phyloP scores from a whole-genome alignment of 768 basidiomycete genomes.

The Rhodotorula kratochvilovae region DNA sequence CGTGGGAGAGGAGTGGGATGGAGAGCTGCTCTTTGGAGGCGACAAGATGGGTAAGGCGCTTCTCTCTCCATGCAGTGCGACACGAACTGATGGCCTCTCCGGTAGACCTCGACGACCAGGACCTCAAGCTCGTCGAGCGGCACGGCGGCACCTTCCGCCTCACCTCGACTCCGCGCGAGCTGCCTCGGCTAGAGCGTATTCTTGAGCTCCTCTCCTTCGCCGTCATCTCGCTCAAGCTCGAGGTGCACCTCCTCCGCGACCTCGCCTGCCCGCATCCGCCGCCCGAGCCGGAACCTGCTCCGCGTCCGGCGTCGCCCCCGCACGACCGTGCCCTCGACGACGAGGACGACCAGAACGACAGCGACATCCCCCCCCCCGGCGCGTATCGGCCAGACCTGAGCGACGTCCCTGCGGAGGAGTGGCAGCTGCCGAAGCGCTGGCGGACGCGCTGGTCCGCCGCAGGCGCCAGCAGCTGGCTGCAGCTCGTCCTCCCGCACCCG shows the following conservation, averaged over 20 bases:
- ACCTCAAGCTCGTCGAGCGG: conserved; percentile 13
- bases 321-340: not conserved
- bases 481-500: not conserved
- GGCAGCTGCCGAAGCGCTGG: not conserved
- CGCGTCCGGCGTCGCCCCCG: too few species aligned
- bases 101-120: conserved; percentile 7
- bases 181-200: conserved; percentile 19
- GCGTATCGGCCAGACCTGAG: not conserved
- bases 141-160: conserved; percentile 34
- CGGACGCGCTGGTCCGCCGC: not conserved
- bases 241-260: conserved; percentile 26
- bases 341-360: not conserved
- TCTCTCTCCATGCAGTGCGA: too few species aligned
- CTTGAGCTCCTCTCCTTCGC: conserved; percentile 35
- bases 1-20: not conserved
- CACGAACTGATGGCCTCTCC: too few species aligned
- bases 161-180: conserved; percentile 18
- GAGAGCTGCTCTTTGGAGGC: conserved; percentile 8
- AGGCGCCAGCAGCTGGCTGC: not conserved
- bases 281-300: not conserved
- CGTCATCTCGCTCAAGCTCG: conserved; percentile 34
- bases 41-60: conserved; percentile 1
- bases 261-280: conserved; percentile 22
- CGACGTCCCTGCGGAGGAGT: not conserved
- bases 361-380: not conserved